Evolutionary conservation across 78 protist genomes (phyloP).

Genomic region (Guillardia theta): DNA sequence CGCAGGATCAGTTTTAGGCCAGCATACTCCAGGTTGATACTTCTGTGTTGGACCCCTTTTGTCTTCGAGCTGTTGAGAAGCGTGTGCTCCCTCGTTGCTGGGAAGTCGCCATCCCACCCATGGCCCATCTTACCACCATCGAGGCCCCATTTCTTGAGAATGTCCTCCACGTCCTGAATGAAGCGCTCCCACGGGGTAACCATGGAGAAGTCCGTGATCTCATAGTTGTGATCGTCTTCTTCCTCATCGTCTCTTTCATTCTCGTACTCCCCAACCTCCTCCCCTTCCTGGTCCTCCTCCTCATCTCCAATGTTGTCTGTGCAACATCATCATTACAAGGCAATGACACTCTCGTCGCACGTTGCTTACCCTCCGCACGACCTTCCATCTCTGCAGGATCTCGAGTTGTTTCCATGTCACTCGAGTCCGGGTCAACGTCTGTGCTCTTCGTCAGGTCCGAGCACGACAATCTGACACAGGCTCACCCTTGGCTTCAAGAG

Average conservation of each 20-base stretch:
- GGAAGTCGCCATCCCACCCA: background rate
- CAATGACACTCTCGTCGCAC: too few relatives aligned
- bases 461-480: too few relatives aligned
- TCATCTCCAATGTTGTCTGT: background rate
- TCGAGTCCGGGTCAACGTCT: too few relatives aligned
- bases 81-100: background rate
- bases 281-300: background rate
- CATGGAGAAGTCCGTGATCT: background rate
- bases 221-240: constrained; percentile 20
- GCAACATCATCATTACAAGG: too few relatives aligned
- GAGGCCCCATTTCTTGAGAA: background rate
- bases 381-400: too few relatives aligned
- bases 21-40: background rate
- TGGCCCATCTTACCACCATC: background rate
- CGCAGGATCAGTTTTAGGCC: background rate
- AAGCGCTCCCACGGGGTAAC: background rate
- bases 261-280: background rate
- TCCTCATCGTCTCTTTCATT: background rate
- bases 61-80: background rate
- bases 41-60: background rate
- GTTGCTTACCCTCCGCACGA: too few relatives aligned
- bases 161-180: background rate
- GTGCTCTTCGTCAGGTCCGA: too few relatives aligned
- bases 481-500: too few relatives aligned
- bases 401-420: too few relatives aligned